Base-by-base conservation (phyloP, 2,329 filamentous ascomycete species). In the Penicillium aurantiogriseum region DNA sequence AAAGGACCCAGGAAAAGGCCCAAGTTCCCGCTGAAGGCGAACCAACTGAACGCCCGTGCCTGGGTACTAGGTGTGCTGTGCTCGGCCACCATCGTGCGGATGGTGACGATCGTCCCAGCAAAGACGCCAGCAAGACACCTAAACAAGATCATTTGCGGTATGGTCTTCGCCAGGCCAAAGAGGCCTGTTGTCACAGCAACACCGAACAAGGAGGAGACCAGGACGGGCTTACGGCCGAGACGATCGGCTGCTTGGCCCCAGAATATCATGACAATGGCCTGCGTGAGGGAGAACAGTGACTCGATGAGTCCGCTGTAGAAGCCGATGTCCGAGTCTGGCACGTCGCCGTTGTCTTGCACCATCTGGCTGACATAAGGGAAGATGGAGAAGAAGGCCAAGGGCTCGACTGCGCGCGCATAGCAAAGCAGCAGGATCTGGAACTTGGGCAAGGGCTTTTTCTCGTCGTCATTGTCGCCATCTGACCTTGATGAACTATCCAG, bases 301-400 rank as follows among this genome's bases (percentile, higher is more conserved):
- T 85, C 82, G 69, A 93, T 91, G 13, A 92, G 76, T 2, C 90
- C 90, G 56, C 81, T 85, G 77, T 91, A 93, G 76, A 92, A 93
- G 2, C 90, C 90, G 4, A 91, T 85, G 70, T 91, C 87, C n/a
- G 81, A 76, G 44, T 84, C 77, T 1, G 80, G 71, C 2, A 93
- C 74, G 11, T 79, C 67, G 10, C 88, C 89, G 57, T 86, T 88
- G 56, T 83, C 79, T 71, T 84, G 78, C 38, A 90, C 85, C 90
- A 93, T 93, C 68, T 88, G 79, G 67, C 87, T 90, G 73, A 94
- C 83, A 74, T 89, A 93, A 0, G 90, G 88, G 66, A 93, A 89
- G 71, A 93, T 91, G 70, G 82, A 85, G 77, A 92, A 93, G 77
- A 91, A 93, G n/a, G 89, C 88, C 40, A 92, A 82, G 0, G 90